Percentiles rank a stretch among this genome's conserved stretches.
These are phyloP conservation scores for Pseudozyma pruni DNA, from an alignment of 1,284 basidiomycete species.

Conservation along the genomic window DNA sequence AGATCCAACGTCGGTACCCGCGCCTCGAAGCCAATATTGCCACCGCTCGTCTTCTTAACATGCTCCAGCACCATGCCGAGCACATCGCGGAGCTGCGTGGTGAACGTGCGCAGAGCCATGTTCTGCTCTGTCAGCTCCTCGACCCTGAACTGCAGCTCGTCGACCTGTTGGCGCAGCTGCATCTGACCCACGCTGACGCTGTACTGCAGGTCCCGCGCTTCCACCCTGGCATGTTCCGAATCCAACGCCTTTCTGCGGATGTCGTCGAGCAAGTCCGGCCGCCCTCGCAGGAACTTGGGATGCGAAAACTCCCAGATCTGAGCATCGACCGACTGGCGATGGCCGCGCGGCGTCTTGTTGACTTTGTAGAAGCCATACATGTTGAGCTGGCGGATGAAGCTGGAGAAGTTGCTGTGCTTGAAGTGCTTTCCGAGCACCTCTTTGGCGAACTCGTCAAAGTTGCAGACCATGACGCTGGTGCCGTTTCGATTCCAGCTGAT, in stretches of 20 bases:
- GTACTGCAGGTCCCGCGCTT: slow-evolving; percentile 58
- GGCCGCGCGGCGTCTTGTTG: slow-evolving; percentile 80
- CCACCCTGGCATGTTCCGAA: slow-evolving; percentile 57
- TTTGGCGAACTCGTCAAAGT: slow-evolving; percentile 66
- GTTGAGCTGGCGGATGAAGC: slow-evolving; percentile 87
- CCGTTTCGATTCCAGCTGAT: slow-evolving; percentile 60
- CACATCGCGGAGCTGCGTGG: slow-evolving; percentile 45
- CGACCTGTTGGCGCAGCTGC: slow-evolving; percentile 58
- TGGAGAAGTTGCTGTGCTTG: slow-evolving; percentile 77
- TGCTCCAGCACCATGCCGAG: slow-evolving; percentile 51
- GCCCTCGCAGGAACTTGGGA: slow-evolving; percentile 81
- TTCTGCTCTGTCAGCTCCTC: slow-evolving; percentile 57
- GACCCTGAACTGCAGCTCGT: slow-evolving; percentile 59
- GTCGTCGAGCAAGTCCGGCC: slow-evolving; percentile 83
- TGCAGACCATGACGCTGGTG: slow-evolving; percentile 60
- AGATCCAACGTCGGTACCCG: slow-evolving; percentile 48
- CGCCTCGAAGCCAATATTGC: slow-evolving; percentile 51
- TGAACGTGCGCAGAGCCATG: slow-evolving; percentile 48
- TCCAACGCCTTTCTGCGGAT: slow-evolving; percentile 81
- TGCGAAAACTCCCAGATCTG: slow-evolving; percentile 91
- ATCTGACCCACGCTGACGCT: slow-evolving; percentile 59
- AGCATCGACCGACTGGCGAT: slow-evolving; percentile 77
- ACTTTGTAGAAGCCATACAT: slow-evolving; percentile 73
- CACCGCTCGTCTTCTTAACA: slow-evolving; percentile 54
- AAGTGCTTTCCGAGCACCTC: slow-evolving; percentile 68